These are phyloP conservation scores for Endogone sp. DNA, from an alignment of 192 early-diverging fungal species.

Conservation along the genomic window DNA sequence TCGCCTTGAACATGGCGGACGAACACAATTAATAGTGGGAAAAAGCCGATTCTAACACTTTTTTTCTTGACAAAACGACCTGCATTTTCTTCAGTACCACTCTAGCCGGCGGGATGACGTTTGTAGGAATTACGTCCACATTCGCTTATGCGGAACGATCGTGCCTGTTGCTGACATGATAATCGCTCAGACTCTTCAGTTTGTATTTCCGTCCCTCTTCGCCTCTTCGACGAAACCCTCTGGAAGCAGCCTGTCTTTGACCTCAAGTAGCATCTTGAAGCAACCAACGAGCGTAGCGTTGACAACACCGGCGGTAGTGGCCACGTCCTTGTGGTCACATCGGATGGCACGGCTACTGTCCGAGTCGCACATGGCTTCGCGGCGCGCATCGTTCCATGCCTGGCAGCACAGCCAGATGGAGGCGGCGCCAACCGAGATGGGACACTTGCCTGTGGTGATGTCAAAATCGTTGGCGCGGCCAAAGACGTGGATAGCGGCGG, in stretches of 20 bases:
- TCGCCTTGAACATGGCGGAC: too few species aligned
- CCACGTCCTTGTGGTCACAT: slow-evolving; percentile 53
- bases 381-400: slow-evolving; percentile 48
- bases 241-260: slow-evolving; percentile 31
- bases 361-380: slow-evolving; percentile 17
- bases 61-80: too few species aligned
- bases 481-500: slow-evolving; percentile 46
- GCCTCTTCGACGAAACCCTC: slow-evolving; percentile 31
- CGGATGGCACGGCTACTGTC: slow-evolving; percentile 29
- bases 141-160: too few species aligned
- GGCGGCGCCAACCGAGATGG: slow-evolving; percentile 58
- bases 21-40: too few species aligned
- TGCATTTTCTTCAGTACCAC: too few species aligned
- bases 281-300: slow-evolving; percentile 58
- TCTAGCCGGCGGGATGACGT: too few species aligned
- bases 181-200: neutral
- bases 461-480: slow-evolving; percentile 53
- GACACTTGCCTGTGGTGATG: slow-evolving; percentile 60
- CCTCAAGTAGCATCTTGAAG: slow-evolving; percentile 42
- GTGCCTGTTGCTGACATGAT: neutral
- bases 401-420: slow-evolving; percentile 57
- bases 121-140: too few species aligned
- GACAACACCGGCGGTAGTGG: slow-evolving; percentile 49
- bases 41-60: too few species aligned
- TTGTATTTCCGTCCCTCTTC: slow-evolving; percentile 2